phyloP scores from a whole-genome alignment of 352 stramenopile genomes.

The Pythium chondricola region DNA sequence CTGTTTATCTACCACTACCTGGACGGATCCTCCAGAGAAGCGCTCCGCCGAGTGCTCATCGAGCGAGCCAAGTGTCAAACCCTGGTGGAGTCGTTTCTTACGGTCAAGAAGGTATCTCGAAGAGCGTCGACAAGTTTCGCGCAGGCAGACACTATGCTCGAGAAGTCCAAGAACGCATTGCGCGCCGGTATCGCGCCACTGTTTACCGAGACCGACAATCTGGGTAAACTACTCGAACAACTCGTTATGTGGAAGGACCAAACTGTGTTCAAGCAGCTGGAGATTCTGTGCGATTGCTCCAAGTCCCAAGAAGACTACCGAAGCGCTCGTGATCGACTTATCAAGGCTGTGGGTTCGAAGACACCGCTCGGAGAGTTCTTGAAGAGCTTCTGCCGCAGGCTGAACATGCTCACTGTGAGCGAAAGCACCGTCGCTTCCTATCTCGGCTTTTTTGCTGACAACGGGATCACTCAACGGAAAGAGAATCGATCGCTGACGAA shows the following conservation, averaged over 20 bases:
- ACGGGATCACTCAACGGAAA: slow-evolving; percentile 17
- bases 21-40: slow-evolving; percentile 62
- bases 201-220: slow-evolving; percentile 50
- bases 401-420: slow-evolving; percentile 66
- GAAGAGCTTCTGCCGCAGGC: slow-evolving; percentile 78
- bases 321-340: slow-evolving; percentile 49
- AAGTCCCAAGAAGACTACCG: slow-evolving; percentile 44
- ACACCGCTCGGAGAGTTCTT: slow-evolving; percentile 65
- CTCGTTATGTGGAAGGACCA: slow-evolving; percentile 73
- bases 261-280: slow-evolving; percentile 69
- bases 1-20: slow-evolving; percentile 67
- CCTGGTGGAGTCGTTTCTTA: slow-evolving; percentile 33
- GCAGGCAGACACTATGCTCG: slow-evolving; percentile 11
- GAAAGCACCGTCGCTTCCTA: slow-evolving; percentile 27
- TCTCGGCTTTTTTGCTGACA: slow-evolving; percentile 36
- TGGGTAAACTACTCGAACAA: slow-evolving; percentile 57
- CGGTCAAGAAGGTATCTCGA: slow-evolving; percentile 39
- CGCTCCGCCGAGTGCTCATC: slow-evolving; percentile 54
- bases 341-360: slow-evolving; percentile 79
- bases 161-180: slow-evolving; percentile 29
- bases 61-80: slow-evolving; percentile 50
- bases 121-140: slow-evolving; percentile 8
- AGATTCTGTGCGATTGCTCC: slow-evolving; percentile 45
- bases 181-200: slow-evolving; percentile 33
- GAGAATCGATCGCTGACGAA: slow-evolving; percentile 55